phyloP scores from a whole-genome alignment of 768 basidiomycete species.

The Trametes coccinea region DNA sequence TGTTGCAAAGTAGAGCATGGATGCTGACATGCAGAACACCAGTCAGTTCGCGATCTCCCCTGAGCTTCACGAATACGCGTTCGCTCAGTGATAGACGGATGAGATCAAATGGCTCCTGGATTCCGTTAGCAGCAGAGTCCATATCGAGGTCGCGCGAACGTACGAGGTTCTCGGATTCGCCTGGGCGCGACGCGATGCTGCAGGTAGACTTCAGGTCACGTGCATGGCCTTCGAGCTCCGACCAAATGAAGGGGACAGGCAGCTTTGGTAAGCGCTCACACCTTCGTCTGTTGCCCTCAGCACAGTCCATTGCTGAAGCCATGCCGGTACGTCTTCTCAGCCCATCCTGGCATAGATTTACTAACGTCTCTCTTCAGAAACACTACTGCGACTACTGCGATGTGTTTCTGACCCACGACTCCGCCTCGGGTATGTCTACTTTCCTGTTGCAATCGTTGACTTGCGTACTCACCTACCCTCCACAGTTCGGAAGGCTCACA shows the following conservation, averaged over 20 bases:
- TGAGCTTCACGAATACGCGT: slow-evolving; percentile 95
- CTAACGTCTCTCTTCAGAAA: slow-evolving; percentile 53
- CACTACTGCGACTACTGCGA: slow-evolving; percentile 95
- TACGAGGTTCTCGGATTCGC: slow-evolving; percentile 7
- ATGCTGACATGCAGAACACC: slow-evolving; percentile 87
- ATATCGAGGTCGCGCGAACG: slow-evolving; percentile 37
- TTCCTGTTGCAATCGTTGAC: background rate
- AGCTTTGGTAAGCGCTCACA: background rate
- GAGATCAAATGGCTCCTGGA: slow-evolving; percentile 96
- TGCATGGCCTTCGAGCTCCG: slow-evolving; percentile 23
- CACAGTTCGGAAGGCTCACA: slow-evolving; percentile 95
- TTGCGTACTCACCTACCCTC: slow-evolving; percentile 11
- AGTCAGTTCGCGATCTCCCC: slow-evolving; percentile 90
- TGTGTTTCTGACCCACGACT: slow-evolving; percentile 93
- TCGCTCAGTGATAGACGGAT: slow-evolving; percentile 95
- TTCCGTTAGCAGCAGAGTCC: slow-evolving; percentile 72
- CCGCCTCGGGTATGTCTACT: slow-evolving; percentile 75
- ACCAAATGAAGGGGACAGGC: slow-evolving; percentile 2
- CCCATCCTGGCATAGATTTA: background rate
- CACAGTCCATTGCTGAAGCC: slow-evolving; percentile 26
- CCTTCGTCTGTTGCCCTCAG: slow-evolving; percentile 5
- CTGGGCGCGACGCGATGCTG: slow-evolving; percentile 3
- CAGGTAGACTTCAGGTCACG: slow-evolving; percentile 4
- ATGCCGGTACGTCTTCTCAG: slow-evolving; percentile 63
- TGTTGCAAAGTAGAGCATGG: slow-evolving; percentile 2